These are phyloP conservation scores for Apiotrichum brassicae DNA, from an alignment of 1,284 basidiomycete genomes.

Conservation along the genomic window DNA sequence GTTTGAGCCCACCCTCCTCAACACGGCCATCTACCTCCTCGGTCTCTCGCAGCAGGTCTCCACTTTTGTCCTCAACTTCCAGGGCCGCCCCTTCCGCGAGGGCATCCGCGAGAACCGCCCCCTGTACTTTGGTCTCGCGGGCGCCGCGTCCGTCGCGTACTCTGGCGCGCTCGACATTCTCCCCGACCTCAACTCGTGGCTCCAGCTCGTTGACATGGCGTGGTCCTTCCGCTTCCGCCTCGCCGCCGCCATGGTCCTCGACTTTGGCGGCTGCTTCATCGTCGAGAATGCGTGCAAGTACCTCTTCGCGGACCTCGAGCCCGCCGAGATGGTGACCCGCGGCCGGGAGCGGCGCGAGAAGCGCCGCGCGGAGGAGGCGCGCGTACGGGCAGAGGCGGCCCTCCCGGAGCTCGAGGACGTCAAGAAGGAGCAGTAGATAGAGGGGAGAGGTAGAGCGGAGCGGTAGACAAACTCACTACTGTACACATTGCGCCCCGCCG, in stretches of 20 bases:
- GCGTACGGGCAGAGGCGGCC: background rate
- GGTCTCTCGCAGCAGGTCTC: conserved; percentile 92
- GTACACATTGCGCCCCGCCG: too few species aligned
- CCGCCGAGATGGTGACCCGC: conserved; percentile 73
- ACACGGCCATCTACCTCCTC: conserved; percentile 89
- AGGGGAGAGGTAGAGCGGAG: too few species aligned
- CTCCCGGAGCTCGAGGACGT: conserved; percentile 17
- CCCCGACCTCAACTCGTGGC: conserved; percentile 92
- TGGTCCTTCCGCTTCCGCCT: conserved; percentile 72
- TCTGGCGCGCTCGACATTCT: conserved; percentile 88
- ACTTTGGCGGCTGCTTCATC: conserved; percentile 81
- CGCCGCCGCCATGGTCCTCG: conserved; percentile 72
- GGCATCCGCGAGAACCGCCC: conserved; percentile 88
- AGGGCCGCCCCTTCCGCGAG: conserved; percentile 92
- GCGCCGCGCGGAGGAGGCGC: conserved; percentile 45
- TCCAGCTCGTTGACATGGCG: conserved; percentile 93
- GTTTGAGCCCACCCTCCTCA: conserved; percentile 84
- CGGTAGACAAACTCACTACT: too few species aligned
- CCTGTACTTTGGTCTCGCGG: conserved; percentile 82
- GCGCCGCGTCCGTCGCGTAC: conserved; percentile 80
- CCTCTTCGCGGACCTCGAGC: conserved; percentile 82
- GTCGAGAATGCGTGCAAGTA: conserved; percentile 78
- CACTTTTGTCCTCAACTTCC: conserved; percentile 94
- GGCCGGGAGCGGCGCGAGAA: conserved; percentile 65
- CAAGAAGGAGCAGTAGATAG: conserved; percentile 19